phyloP scores from a whole-genome alignment of 768 basidiomycete species.

The Boletus barrowsii region DNA sequence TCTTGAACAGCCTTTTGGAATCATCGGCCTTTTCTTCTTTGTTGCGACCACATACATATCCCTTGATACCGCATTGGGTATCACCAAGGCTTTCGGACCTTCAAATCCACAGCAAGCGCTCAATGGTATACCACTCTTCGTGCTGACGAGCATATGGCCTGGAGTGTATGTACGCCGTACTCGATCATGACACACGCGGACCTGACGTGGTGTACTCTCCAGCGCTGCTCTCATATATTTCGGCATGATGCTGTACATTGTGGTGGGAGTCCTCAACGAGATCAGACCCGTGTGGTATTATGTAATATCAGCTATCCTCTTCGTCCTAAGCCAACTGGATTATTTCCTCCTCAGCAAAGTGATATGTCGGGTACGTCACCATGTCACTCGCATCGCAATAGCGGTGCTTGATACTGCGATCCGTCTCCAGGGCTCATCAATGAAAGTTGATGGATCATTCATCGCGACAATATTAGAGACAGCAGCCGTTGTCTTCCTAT shows the following conservation, averaged over 20 bases:
- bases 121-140: constrained; percentile 72
- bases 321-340: constrained; percentile 76
- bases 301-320: constrained; percentile 67
- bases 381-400: background rate
- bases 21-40: constrained; percentile 59
- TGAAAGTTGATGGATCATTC: constrained; percentile 83
- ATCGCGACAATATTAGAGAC: constrained; percentile 84
- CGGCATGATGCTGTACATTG: constrained; percentile 75
- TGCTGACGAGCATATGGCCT: constrained; percentile 79
- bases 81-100: constrained; percentile 60
- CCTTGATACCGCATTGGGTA: constrained; percentile 72
- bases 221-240: constrained; percentile 72
- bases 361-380: constrained; percentile 60
- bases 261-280: constrained; percentile 74
- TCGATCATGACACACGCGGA: background rate
- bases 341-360: constrained; percentile 79
- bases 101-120: constrained; percentile 56
- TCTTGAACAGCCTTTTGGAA: constrained; percentile 53
- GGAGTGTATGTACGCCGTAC: constrained; percentile 49
- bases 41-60: constrained; percentile 77
- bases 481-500: constrained; percentile 62
- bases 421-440: constrained; percentile 50
- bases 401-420: constrained; percentile 8
- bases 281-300: constrained; percentile 78
- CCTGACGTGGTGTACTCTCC: constrained; percentile 3